Evolutionary conservation across 495 filamentous ascomycete species (phyloP).

Genomic region (Cudoniella acicularis): DNA sequence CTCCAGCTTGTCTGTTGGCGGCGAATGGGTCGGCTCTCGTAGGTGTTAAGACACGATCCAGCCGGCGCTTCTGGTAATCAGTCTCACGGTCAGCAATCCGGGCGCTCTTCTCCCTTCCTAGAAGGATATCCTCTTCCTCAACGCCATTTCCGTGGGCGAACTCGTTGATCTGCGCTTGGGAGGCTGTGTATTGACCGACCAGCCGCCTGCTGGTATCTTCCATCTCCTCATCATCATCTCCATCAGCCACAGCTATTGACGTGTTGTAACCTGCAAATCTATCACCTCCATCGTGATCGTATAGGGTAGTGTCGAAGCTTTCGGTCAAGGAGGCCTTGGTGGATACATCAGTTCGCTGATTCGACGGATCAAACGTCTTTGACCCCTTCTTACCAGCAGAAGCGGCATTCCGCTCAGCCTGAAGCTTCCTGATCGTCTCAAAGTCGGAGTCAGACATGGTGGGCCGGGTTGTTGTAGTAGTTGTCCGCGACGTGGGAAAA

Average conservation of each 20-base stretch:
- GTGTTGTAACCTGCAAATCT: conserved; percentile 90
- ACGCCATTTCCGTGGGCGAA: conserved; percentile 81
- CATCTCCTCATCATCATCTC: conserved; percentile 79
- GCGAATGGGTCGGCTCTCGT: conserved; percentile 88
- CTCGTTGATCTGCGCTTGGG: conserved; percentile 86
- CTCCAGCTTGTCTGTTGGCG: conserved; percentile 64
- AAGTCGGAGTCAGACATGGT: conserved; percentile 70
- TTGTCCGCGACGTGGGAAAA: not conserved
- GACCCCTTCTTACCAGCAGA: conserved; percentile 81
- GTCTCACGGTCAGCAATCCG: conserved; percentile 91
- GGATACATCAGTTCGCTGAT: conserved; percentile 83
- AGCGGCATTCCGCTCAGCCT: conserved; percentile 88
- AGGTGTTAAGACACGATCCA: conserved; percentile 81
- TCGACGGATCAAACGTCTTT: conserved; percentile 79
- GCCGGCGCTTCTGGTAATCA: conserved; percentile 95
- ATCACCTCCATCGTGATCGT: conserved; percentile 74
- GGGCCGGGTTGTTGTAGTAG: not conserved
- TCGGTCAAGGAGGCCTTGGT: conserved; percentile 96
- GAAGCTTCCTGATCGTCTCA: conserved; percentile 74
- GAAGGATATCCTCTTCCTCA: conserved; percentile 87
- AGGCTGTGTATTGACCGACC: conserved; percentile 96
- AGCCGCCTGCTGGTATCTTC: conserved; percentile 70
- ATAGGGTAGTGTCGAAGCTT: conserved; percentile 88
- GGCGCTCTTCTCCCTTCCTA: conserved; percentile 81
- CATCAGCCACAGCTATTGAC: conserved; percentile 77